Evolutionary conservation across 352 stramenopile genomes (phyloP).

Genomic region (Globisporangium cylindrosporum): DNA sequence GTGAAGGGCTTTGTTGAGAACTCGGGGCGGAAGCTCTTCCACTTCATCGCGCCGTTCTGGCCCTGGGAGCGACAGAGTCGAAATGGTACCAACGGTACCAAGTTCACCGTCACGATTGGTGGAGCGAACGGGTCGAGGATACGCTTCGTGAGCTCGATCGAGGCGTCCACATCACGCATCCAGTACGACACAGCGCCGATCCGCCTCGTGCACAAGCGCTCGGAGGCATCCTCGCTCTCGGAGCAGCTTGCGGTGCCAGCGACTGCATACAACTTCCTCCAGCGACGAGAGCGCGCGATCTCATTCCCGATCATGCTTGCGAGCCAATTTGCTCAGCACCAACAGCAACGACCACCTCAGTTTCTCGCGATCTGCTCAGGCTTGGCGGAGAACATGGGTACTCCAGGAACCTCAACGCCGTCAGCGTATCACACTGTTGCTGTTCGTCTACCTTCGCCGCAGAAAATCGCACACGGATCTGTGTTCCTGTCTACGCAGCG

Average conservation of each 20-base stretch:
- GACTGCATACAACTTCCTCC: background rate
- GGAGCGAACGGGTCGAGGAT: constrained; percentile 35
- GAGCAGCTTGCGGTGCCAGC: constrained; percentile 6
- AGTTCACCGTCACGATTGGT: constrained; percentile 35
- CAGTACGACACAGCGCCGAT: constrained; percentile 18
- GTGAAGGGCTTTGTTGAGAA: constrained; percentile 71
- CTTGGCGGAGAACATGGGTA: constrained; percentile 11
- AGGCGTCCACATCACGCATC: constrained; percentile 6
- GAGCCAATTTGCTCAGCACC: constrained; percentile 7
- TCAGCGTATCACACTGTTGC: constrained; percentile 24
- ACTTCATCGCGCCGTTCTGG: constrained; percentile 65
- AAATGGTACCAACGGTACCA: background rate
- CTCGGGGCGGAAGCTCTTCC: constrained; percentile 46
- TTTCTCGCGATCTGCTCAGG: constrained; percentile 17
- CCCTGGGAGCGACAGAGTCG: constrained; percentile 27
- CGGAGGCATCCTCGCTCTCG: constrained; percentile 15
- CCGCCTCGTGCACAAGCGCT: constrained; percentile 15
- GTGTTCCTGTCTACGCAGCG: constrained; percentile 24
- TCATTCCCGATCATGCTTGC: constrained; percentile 30
- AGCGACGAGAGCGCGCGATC: constrained; percentile 23
- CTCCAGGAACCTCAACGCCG: background rate
- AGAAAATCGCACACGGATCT: constrained; percentile 29
- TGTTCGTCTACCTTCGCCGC: constrained; percentile 26
- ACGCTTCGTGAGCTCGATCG: constrained; percentile 45
- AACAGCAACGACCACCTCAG: constrained; percentile 1